Base-by-base conservation (phyloP, 345 rosid species). In the Euphorbia peplus region DNA sequence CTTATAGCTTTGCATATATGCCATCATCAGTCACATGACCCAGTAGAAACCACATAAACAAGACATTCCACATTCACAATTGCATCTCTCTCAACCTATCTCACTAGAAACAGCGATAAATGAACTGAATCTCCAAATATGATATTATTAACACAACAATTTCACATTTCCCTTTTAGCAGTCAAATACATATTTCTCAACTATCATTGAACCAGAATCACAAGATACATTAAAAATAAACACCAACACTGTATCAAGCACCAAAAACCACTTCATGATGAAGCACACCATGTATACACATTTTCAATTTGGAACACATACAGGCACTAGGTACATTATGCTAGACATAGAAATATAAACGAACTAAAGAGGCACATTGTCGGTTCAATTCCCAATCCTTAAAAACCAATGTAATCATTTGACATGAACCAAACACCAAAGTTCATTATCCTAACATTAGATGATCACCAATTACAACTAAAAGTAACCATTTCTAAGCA, bases 141-240 rank as follows among this genome's bases (percentile, higher is more conserved):
- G 30, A 10, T 9, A 55, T 13, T 55, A 55, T 13, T 55, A 55
- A 55, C 54, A 14, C 16, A 14, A 55, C 13, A 32, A 29, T 30
- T 15, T 68, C 62, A 52, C 3, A 37, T 39, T 71, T 19, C 26
- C 62, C 42, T 64, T 35, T 32, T 32, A 16, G 39, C 46, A 66
- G 39, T 48, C 44, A 72, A 46, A 62, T 61, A 64, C 30, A 63
- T n/a, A n/a, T n/a, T n/a, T n/a, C n/a, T n/a, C n/a, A n/a, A n/a
- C 35, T 6, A 58, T 19, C 59, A 50, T 9, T 8, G 24, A 3
- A 22, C 26, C 39, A 70, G 24, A 21, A 58, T 19, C 8, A 30
- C 10, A 47, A 10, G 26, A 50, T 26, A 30, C 15, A 14, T 46
- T 46, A 15, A 63, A 47, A 19, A 28, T 0, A 24, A 46, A 46